These are phyloP conservation scores for Yamadazyma paraphyllophila DNA, from an alignment of 805 yeast species.

Conservation along the genomic window DNA sequence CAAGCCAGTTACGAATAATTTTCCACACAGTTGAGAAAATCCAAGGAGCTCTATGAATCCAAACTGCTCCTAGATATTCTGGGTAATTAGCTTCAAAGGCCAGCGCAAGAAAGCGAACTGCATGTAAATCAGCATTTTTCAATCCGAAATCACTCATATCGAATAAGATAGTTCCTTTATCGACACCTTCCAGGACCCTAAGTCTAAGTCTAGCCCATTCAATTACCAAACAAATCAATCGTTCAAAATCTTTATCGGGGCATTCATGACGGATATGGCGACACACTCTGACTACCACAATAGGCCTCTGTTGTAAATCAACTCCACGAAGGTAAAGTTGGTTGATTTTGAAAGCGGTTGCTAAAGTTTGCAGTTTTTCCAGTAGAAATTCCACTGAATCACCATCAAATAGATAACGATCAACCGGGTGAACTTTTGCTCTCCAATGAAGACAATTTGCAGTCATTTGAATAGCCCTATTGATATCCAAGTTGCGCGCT, in stretches of 20 bases:
- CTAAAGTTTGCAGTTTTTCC: constrained; percentile 38
- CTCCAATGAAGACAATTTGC: constrained; percentile 74
- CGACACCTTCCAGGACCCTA: constrained; percentile 57
- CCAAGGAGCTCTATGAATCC: constrained; percentile 95
- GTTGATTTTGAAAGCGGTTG: constrained; percentile 54
- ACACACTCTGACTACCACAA: constrained; percentile 74
- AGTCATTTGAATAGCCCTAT: constrained; percentile 65
- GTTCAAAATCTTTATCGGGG: constrained; percentile 64
- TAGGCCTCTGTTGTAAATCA: constrained; percentile 71
- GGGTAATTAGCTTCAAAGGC: constrained; percentile 95
- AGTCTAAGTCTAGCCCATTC: constrained; percentile 74
- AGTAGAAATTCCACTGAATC: constrained; percentile 56
- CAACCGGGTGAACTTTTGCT: constrained; percentile 54
- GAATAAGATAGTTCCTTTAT: constrained; percentile 63
- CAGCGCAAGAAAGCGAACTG: constrained; percentile 79
- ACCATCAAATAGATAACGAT: constrained; percentile 59
- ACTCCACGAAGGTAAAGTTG: constrained; percentile 71
- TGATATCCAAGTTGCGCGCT: constrained; percentile 81
- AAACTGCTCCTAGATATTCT: constrained; percentile 76
- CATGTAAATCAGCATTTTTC: constrained; percentile 85
- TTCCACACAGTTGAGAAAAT: constrained; percentile 90
- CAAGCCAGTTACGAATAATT: constrained; percentile 84
- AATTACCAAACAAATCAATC: constrained; percentile 67
- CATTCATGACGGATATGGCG: constrained; percentile 53
- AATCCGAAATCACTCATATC: constrained; percentile 80